Conservation (phyloP, 352 stramenopile genomes). For the Pythium coloratum region DNA sequence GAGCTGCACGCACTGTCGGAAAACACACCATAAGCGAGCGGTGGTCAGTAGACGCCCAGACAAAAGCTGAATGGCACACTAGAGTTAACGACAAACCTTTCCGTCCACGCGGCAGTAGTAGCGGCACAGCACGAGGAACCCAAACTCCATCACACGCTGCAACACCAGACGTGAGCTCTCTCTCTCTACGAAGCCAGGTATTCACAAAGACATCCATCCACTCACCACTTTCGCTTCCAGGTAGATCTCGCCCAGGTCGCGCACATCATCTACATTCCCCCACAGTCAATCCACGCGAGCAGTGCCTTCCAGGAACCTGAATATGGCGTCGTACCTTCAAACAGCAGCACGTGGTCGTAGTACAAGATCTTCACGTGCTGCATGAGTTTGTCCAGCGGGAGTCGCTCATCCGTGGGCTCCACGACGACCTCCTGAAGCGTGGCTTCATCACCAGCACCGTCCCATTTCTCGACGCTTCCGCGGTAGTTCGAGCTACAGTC, state of each 20-base stretch:
- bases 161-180: neutral
- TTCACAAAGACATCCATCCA: neutral
- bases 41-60: neutral
- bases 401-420: constrained; percentile 29
- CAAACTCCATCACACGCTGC: constrained; percentile 65
- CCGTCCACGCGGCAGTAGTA: constrained; percentile 63
- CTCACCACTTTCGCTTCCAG: constrained; percentile 56
- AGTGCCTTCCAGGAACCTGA: too few species aligned
- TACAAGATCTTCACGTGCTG: constrained; percentile 57
- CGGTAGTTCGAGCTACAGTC: constrained; percentile 36
- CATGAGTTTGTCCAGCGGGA: constrained; percentile 54
- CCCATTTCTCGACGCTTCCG: constrained; percentile 30
- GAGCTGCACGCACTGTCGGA: constrained; percentile 40
- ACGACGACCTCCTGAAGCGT: constrained; percentile 2
- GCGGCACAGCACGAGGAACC: constrained; percentile 61
- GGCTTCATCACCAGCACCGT: constrained; percentile 10
- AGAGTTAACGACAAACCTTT: constrained; percentile 36
- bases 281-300: too few species aligned
- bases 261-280: constrained; percentile 56
- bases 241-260: constrained; percentile 65
- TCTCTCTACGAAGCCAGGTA: neutral
- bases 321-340: constrained; percentile 67
- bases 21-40: neutral
- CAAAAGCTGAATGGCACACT: neutral
- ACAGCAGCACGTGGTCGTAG: constrained; percentile 58